Evolutionary conservation across 2,329 filamentous ascomycete species (phyloP).

Genomic region (Colletotrichum sp.): DNA sequence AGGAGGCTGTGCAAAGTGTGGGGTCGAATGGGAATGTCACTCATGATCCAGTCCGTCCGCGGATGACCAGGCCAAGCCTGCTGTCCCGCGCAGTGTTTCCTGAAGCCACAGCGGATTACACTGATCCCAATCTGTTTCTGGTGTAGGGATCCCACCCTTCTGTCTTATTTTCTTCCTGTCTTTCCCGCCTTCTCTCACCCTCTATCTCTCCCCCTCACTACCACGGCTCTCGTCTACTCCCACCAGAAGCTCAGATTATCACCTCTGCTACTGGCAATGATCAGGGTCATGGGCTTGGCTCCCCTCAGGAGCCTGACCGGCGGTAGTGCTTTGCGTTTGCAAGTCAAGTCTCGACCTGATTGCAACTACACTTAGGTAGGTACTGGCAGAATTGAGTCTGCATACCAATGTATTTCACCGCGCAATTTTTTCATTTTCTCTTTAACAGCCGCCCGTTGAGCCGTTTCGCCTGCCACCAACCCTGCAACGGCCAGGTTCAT

Average conservation of each 20-base stretch:
- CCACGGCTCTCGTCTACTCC: not conserved
- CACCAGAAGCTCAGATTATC: not conserved
- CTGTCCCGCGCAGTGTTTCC: conserved; percentile 13
- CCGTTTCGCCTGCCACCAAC: not conserved
- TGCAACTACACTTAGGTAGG: not conserved
- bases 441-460: not conserved
- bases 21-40: conserved; percentile 20
- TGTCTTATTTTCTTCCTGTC: not conserved
- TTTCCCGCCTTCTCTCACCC: not conserved
- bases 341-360: not conserved
- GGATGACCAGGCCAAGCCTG: conserved; percentile 14
- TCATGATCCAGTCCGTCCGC: conserved; percentile 12
- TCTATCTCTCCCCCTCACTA: not conserved
- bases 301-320: not conserved
- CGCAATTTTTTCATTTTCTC: not conserved
- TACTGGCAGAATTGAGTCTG: not conserved
- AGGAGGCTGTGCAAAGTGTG: conserved; percentile 24
- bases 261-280: not conserved
- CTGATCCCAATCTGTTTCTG: conserved; percentile 6
- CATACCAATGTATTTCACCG: not conserved
- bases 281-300: not conserved
- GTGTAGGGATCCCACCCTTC: not conserved
- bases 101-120: conserved; percentile 10
- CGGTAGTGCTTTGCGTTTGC: not conserved
- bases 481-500: conserved; percentile 12